Percentiles rank a stretch among this genome's conserved stretches.
phyloP scores from a whole-genome alignment of 1,139 yeast species.

The Protomyces arabidopsidicola region DNA sequence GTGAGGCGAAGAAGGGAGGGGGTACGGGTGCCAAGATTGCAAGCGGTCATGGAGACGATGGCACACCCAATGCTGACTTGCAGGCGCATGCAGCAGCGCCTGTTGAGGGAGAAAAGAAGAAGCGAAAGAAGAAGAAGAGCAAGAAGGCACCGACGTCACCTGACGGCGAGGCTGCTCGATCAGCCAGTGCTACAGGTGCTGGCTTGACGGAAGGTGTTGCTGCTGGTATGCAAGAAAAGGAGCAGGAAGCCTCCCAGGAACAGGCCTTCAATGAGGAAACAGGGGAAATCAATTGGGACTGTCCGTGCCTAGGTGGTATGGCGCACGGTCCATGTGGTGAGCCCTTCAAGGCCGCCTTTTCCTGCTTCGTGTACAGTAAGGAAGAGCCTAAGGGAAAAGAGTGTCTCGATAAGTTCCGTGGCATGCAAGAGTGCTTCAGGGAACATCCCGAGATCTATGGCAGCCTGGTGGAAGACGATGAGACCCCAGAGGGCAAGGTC shows the following conservation, averaged over 20 bases:
- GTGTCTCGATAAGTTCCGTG: slow-evolving; percentile 82
- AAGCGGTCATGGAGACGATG: slow-evolving; percentile 14
- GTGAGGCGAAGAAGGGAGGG: slow-evolving; percentile 18
- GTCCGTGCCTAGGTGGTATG: slow-evolving; percentile 97
- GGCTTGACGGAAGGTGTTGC: slow-evolving; percentile 2
- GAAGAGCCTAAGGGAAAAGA: slow-evolving; percentile 97
- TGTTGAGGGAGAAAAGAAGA: slow-evolving; percentile 3
- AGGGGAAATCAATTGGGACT: slow-evolving; percentile 99
- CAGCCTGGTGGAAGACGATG: slow-evolving; percentile 39
- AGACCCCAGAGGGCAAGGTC: slow-evolving; percentile 26
- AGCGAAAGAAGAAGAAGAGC: slow-evolving; percentile 5
- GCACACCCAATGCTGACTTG: slow-evolving; percentile 7
- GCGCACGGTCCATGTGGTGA: slow-evolving; percentile 75
- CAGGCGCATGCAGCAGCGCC: background rate
- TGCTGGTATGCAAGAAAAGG: slow-evolving; percentile 26
- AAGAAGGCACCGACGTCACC: background rate
- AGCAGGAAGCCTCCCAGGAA: slow-evolving; percentile 38
- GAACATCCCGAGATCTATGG: slow-evolving; percentile 89
- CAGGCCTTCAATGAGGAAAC: slow-evolving; percentile 95
- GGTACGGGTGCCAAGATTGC: slow-evolving; percentile 25
- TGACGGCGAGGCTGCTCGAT: background rate
- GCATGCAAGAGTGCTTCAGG: slow-evolving; percentile 93
- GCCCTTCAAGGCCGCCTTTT: slow-evolving; percentile 87
- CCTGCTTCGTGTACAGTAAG: slow-evolving; percentile 92
- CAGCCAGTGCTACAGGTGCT: background rate